phyloP scores from a whole-genome alignment of 1,139 yeast species.

The Candida sp. region DNA sequence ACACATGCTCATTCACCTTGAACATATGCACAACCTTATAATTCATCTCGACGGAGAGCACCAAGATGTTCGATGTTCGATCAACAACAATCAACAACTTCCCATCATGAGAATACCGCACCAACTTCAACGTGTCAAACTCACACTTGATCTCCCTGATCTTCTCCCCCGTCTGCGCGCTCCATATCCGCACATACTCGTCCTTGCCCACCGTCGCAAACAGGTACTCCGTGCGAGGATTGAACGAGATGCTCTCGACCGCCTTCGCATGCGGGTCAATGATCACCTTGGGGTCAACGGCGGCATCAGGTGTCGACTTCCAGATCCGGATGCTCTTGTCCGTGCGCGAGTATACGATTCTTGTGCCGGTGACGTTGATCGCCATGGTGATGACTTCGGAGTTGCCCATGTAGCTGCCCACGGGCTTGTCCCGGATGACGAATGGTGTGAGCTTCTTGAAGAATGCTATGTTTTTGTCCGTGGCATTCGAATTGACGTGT shows the following conservation, averaged over 20 bases:
- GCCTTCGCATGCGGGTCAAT: constrained; percentile 50
- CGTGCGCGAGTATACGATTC: constrained; percentile 49
- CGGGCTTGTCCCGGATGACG: constrained; percentile 27
- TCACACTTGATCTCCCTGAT: constrained; percentile 33
- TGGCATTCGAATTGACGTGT: background rate
- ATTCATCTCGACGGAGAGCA: constrained; percentile 29
- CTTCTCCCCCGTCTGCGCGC: constrained; percentile 39
- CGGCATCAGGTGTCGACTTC: constrained; percentile 33
- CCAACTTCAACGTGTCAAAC: constrained; percentile 27
- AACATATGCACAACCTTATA: constrained; percentile 30
- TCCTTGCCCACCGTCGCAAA: constrained; percentile 68
- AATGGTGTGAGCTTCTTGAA: constrained; percentile 28
- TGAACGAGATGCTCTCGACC: constrained; percentile 62
- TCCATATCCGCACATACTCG: constrained; percentile 61
- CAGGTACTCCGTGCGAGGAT: constrained; percentile 53
- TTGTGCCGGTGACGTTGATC: constrained; percentile 45
- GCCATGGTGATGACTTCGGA: constrained; percentile 37
- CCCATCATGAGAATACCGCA: constrained; percentile 60
- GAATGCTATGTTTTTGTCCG: constrained; percentile 18
- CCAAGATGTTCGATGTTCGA: constrained; percentile 31
- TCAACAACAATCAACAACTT: constrained; percentile 53
- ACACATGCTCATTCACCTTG: constrained; percentile 30
- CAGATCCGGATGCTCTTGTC: constrained; percentile 51
- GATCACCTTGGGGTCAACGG: constrained; percentile 39
- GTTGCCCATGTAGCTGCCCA: constrained; percentile 25